phyloP scores from a whole-genome alignment of 2,329 filamentous ascomycete genomes.

The Drechslerella stenobrocha region DNA sequence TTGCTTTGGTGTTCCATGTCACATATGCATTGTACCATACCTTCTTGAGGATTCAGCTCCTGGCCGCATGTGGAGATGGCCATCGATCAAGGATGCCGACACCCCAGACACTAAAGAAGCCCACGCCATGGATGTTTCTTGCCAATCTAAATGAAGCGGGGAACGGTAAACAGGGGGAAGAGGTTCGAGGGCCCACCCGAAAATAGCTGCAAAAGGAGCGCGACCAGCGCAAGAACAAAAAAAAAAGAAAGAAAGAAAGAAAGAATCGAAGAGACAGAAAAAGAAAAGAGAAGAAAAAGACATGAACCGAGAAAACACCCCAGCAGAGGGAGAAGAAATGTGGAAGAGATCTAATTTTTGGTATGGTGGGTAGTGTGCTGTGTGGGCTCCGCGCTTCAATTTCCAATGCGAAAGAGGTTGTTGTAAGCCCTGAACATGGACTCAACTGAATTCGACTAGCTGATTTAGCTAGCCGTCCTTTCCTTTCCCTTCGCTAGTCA shows the following conservation, averaged over 20 bases:
- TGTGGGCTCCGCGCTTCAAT: constrained; percentile 5
- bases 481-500: constrained; percentile 6
- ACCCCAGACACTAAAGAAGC: constrained; percentile 24
- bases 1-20: constrained; percentile 34
- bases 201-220: constrained; percentile 17
- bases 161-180: constrained; percentile 46
- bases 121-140: constrained; percentile 7
- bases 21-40: constrained; percentile 42
- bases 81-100: constrained; percentile 46
- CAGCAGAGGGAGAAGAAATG: too few relatives aligned
- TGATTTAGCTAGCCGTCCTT: constrained; percentile 3
- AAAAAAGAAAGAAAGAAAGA: constrained; percentile 19
- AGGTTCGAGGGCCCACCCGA: constrained; percentile 34
- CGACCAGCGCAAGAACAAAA: constrained; percentile 14
- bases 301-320: too few relatives aligned
- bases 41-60: constrained; percentile 47
- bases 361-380: not conserved
- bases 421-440: not conserved
- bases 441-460: constrained; percentile 2
- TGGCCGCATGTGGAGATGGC: constrained; percentile 48
- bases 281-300: not conserved
- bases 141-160: constrained; percentile 47
- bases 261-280: constrained; percentile 4
- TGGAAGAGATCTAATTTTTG: not conserved
- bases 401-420: not conserved